A percentile compares a stretch with the other conserved stretches of the same genome.
phyloP scores from a whole-genome alignment of 148 eudicot species.

The Diospyros kaki region DNA sequence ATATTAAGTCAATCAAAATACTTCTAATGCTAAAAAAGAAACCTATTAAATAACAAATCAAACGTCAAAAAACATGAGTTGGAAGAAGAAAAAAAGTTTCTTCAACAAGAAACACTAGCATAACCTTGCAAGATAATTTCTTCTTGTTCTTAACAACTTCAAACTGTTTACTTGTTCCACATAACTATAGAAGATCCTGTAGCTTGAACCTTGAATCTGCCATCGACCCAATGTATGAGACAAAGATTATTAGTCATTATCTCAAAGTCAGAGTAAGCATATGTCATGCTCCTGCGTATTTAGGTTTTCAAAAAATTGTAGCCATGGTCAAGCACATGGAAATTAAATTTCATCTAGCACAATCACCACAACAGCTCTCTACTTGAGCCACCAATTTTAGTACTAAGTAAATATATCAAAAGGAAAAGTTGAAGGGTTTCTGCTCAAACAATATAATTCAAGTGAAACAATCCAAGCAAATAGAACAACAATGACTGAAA shows the following conservation, averaged over 20 bases:
- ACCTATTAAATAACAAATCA: neutral
- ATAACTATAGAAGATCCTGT: neutral
- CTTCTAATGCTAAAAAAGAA: neutral
- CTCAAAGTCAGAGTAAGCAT: neutral
- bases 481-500: no score
- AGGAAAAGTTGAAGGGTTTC: neutral
- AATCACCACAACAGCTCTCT: neutral
- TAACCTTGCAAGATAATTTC: neutral
- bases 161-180: neutral
- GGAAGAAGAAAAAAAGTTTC: neutral
- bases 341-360: neutral
- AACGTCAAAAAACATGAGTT: neutral
- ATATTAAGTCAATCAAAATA: neutral
- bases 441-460: neutral
- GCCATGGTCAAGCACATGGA: no score
- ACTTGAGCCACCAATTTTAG: neutral
- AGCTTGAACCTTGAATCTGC: neutral
- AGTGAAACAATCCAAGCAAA: neutral
- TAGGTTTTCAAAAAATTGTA: neutral
- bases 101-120: neutral
- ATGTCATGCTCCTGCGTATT: neutral
- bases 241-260: neutral
- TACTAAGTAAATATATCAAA: neutral
- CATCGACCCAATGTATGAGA: neutral
- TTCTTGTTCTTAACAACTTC: neutral